A percentile compares a stretch with the other conserved stretches of the same genome.
These are phyloP conservation scores for Aureobasidium subglaciale DNA, from an alignment of 2,329 filamentous ascomycete species.

Conservation along the genomic window DNA sequence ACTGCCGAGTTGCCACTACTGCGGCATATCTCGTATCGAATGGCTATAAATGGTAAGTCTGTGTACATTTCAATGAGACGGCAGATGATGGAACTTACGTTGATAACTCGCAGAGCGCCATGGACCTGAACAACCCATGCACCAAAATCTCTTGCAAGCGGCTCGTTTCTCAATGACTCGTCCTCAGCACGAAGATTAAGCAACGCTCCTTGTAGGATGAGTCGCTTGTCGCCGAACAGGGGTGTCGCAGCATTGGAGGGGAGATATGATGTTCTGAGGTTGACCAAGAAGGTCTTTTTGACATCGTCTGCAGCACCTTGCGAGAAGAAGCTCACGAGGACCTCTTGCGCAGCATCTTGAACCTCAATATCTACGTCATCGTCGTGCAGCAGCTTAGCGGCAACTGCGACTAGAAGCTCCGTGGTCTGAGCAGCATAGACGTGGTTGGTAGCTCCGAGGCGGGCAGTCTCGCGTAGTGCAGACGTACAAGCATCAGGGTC, in stretches of 20 bases:
- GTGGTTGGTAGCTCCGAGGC: neutral
- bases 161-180: neutral
- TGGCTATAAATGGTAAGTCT: conserved; percentile 17
- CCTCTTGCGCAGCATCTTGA: conserved; percentile 11
- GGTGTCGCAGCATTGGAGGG: neutral
- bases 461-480: conserved; percentile 3
- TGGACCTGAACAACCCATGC: neutral
- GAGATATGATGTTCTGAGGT: neutral
- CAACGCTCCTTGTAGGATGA: conserved; percentile 6
- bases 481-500: conserved; percentile 13
- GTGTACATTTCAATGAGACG: neutral
- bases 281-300: neutral
- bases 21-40: conserved; percentile 25
- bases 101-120: conserved; percentile 19
- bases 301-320: neutral
- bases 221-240: neutral
- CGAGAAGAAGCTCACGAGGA: conserved; percentile 1
- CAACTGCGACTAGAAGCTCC: neutral
- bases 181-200: neutral
- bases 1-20: conserved; percentile 20
- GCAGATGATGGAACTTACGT: neutral
- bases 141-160: neutral
- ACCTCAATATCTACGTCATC: conserved; percentile 9
- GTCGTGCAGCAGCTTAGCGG: neutral
- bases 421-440: neutral